Conservation (phyloP, 257 asterid genomes). For the Plantago elongata region DNA sequence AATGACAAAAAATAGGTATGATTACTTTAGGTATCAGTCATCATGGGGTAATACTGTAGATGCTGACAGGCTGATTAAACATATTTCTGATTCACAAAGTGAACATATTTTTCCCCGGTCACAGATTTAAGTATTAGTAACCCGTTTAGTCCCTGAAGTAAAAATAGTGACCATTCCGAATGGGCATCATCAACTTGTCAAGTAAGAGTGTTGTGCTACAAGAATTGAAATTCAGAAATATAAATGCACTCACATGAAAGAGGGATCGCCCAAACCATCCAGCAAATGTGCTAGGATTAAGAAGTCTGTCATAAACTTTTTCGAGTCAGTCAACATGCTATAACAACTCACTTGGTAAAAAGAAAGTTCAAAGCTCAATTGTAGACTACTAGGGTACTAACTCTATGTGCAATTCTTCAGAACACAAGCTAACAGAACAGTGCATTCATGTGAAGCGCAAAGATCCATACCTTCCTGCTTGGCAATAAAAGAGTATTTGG, state of each 20-base stretch:
- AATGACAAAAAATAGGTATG: not conserved
- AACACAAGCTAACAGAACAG: not conserved
- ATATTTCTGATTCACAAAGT: not conserved
- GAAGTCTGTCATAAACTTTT: constrained; percentile 64
- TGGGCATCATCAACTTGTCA: constrained; percentile 15
- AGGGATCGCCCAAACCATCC: constrained; percentile 99
- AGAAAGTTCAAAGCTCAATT: not conserved
- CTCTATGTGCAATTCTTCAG: not conserved
- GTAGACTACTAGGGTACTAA: too few relatives aligned
- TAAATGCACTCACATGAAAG: constrained; percentile 77
- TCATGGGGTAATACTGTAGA: too few relatives aligned
- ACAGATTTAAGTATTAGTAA: not conserved
- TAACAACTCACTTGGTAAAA: constrained; percentile 7
- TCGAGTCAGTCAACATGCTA: constrained; percentile 21
- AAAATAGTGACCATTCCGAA: constrained; percentile 1
- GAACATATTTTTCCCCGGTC: constrained; percentile 1
- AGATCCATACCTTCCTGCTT: constrained; percentile 81
- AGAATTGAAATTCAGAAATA: constrained; percentile 13
- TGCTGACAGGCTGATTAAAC: not conserved
- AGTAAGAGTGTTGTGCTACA: constrained; percentile 7
- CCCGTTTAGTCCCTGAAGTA: not conserved
- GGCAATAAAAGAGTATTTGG: constrained; percentile 89
- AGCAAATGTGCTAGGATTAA: constrained; percentile 98
- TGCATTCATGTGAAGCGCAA: constrained; percentile 12
- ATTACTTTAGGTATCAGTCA: too few relatives aligned